Evolutionary conservation across 495 filamentous ascomycete species (phyloP).

Genomic region (Bacidia rubella): DNA sequence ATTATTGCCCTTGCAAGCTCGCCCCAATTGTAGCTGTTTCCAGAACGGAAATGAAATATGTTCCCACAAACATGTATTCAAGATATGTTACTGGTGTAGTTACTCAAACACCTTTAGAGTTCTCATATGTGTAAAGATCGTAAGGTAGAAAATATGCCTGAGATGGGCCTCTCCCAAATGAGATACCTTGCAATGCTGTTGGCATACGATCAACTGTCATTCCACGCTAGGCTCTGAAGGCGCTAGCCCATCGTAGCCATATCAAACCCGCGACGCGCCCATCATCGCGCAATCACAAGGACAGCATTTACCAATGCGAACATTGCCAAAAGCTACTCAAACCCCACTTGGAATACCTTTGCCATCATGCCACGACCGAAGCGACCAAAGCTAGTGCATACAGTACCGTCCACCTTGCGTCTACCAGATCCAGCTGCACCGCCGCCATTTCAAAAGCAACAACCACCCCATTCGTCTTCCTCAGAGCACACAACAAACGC

Average conservation of each 20-base stretch:
- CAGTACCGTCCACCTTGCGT: conserved; percentile 6
- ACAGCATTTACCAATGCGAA: not conserved
- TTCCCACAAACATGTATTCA: too few relatives aligned
- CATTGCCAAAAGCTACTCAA: not conserved
- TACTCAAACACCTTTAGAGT: too few relatives aligned
- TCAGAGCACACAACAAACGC: conserved; percentile 13
- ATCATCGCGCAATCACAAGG: not conserved
- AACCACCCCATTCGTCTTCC: conserved; percentile 7
- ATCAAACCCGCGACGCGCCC: not conserved
- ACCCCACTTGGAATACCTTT: too few relatives aligned
- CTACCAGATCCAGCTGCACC: conserved; percentile 1
- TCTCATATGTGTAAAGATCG: too few relatives aligned
- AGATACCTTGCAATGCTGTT: too few relatives aligned
- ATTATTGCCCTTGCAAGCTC: not conserved
- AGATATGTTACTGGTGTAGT: too few relatives aligned
- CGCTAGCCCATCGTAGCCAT: not conserved
- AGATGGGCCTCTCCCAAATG: too few relatives aligned
- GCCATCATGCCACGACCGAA: conserved; percentile 21
- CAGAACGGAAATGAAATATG: too few relatives aligned
- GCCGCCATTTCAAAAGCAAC: conserved; percentile 2
- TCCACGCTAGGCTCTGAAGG: not conserved
- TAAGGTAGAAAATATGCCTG: too few relatives aligned
- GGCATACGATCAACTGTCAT: too few relatives aligned
- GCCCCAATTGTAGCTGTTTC: too few relatives aligned
- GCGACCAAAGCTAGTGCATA: conserved; percentile 17